phyloP scores from a whole-genome alignment of 305 asterid genomes.

The Fraxinus platypoda region DNA sequence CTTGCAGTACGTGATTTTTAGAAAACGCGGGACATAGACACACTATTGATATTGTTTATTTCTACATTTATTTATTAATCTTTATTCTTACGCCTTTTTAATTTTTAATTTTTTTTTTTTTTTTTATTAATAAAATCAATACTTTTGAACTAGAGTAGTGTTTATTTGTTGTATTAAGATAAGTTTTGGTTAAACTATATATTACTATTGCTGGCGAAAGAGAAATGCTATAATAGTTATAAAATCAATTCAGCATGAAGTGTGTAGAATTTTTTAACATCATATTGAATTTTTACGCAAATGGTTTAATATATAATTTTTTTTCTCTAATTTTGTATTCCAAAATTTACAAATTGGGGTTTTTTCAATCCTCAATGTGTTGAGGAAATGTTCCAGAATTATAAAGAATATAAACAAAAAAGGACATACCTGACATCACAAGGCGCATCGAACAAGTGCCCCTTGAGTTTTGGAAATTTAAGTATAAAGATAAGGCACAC shows the following conservation, averaged over 20 bases:
- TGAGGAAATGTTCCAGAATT: neutral
- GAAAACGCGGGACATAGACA: neutral
- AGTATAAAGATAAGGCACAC: neutral
- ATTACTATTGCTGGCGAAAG: neutral
- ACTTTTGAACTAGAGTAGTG: neutral
- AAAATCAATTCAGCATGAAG: neutral
- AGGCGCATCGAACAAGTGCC: neutral
- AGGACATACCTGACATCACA: neutral
- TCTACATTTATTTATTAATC: neutral
- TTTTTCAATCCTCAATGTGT: neutral
- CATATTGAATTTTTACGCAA: neutral
- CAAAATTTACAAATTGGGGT: neutral
- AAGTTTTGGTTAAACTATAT: neutral
- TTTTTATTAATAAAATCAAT: neutral
- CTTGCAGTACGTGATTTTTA: neutral
- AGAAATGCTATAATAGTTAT: neutral
- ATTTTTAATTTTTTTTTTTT: too few relatives aligned
- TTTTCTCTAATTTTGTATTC: neutral
- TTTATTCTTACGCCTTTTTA: neutral
- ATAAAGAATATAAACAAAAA: neutral
- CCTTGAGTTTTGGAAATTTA: neutral
- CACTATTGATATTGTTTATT: neutral
- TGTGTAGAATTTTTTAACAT: too few relatives aligned
- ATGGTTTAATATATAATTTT: neutral
- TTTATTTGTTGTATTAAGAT: neutral